Base-by-base conservation (phyloP, 805 yeast species). In the Saturnispora mendoncae region DNA sequence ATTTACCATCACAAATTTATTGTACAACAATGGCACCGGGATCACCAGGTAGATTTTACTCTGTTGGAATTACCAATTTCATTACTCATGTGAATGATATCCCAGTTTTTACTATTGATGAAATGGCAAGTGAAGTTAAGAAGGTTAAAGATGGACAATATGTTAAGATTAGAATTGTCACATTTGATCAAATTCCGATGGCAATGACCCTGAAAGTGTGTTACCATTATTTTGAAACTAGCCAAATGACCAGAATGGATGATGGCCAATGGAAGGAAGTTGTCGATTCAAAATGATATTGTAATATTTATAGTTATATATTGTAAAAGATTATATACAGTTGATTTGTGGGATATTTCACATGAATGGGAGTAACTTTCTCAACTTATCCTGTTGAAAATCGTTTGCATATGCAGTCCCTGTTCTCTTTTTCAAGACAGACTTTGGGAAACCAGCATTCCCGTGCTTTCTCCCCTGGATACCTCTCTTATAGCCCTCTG, bases 401-500 rank as follows among this genome's bases (percentile, higher is more conserved):
- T 68, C 65, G 24, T 63, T 68, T 30, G 78, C 84, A 51, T 63
- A 57, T 6, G 69, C 74, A 50, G 70, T 80, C 24, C 76, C 81
- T 49, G 77, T 73, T 61, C 81, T 68, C 52, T 70, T 71, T 46
- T 74, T 66, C 54, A 82, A 62, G 20, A 73, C 68, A 39, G 78
- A 69, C 31, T 74, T 65, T 25, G 87, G 72, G 81, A 92, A 88
- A 18, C 95, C 88, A 2, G 87, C 84, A 55, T 88, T 88, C 38
- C 97, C 96, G 59, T 88, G 97, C 50, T 84, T 82, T 66, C 95
- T 76, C 9, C 95, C 94, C 17, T 94, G 82, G 52, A 78, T 76
- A 47, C 72, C 88, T 56, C 85, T 67, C 51, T 78, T 73, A 62
- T 69, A 71, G 17, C 68, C 80, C n/a, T 76, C 73, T 2, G 83